Base-by-base conservation (phyloP, 192 early-diverging fungal genomes). In the Coemansia sp. region DNA sequence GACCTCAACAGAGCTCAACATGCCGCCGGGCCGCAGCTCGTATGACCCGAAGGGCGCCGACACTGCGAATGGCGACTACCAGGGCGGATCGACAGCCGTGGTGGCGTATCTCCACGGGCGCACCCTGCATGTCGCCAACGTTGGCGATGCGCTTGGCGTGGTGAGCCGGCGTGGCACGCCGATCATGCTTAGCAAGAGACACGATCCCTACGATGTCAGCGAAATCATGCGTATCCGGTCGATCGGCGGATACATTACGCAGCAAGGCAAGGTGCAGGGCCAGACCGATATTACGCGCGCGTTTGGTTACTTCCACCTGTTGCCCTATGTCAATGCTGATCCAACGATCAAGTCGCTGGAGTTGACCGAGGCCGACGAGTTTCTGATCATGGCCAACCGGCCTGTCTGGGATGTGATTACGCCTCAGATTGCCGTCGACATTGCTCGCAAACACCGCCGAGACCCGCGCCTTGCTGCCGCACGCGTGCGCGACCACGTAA, bases 301-400 rank as follows among this genome's bases (percentile, higher is more conserved):
- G 2, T 94, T 95, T 81, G 93, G 93, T 0, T 93, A 94, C 75
- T 95, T 91, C 58, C 85, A 89, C 60, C 67, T 92, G 46, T 81
- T 91, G 7, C 91, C 91, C 6, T 78, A 86, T 23, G 88, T 95
- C 51, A 95, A 93, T 64, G 87, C 91, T 10, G 90, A 93, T 50
- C 92, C 93, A 10, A 91, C 72, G 30, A 90, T 93, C 54, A 82
- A 84, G 46, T 78, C 82, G 6, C 82, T 91, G 16, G 83, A 87
- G 22, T 71, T 95, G 59, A 82, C 90, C 0, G 87, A 93, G 62
- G 87, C 87, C 35, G 91, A 92, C 58, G 90, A 93, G 69, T 88
- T 91, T 67, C 59, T 91, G 32, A 89, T 91, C 58, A 83, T 90
- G 82, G 88, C 89, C 1, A 87, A 86, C 30, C 78, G 82, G 27